Conservation (phyloP, 306 rosid species). For the Heteromeles arbutifolia region DNA sequence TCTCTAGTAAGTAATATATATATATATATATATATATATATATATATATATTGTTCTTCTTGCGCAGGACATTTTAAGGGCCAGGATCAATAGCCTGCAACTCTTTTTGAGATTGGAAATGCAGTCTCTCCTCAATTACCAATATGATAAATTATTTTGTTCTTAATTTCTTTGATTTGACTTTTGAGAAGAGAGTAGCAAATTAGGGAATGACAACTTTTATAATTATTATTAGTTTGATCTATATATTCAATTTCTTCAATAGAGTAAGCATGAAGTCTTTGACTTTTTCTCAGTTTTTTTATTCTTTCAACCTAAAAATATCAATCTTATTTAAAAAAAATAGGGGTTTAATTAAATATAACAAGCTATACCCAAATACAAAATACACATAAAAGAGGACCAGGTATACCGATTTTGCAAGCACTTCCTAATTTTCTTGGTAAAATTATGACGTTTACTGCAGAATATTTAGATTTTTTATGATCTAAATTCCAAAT, state of each 20-base stretch:
- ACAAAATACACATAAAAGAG: too few relatives aligned
- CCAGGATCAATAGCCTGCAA: neutral
- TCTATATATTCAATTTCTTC: neutral
- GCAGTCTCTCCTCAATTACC: neutral
- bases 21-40: too few relatives aligned
- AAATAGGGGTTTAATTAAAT: too few relatives aligned
- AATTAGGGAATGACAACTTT: neutral
- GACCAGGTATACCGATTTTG: too few relatives aligned
- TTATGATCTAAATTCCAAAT: too few relatives aligned
- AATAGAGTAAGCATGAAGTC: neutral
- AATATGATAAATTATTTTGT: neutral
- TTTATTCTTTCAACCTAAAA: neutral
- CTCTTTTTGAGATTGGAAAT: neutral
- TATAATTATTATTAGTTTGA: neutral
- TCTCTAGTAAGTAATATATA: too few relatives aligned
- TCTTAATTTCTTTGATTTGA: neutral
- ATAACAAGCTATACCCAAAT: too few relatives aligned
- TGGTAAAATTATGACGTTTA: too few relatives aligned
- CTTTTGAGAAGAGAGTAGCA: neutral
- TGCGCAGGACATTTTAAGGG: neutral
- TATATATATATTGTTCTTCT: neutral
- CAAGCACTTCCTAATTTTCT: too few relatives aligned
- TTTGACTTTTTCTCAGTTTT: neutral
- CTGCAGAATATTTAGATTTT: neutral
- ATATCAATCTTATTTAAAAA: too few relatives aligned